phyloP scores from a whole-genome alignment of 768 basidiomycete genomes.

The Chiua virens region DNA sequence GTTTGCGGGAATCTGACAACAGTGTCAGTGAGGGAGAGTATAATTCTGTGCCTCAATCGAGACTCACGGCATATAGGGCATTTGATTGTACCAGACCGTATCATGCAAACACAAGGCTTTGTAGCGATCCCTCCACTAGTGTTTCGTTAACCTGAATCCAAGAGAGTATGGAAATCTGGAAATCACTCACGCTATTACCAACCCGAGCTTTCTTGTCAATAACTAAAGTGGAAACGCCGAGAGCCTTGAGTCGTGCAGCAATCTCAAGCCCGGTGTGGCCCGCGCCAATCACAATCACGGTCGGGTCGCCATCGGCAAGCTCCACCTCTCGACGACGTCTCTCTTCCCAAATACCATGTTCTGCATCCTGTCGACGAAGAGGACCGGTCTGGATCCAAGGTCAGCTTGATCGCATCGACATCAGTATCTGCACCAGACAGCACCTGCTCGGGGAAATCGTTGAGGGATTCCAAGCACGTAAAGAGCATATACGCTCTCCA shows the following conservation, averaged over 20 bases:
- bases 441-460: constrained; percentile 52
- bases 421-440: not conserved
- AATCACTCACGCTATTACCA: constrained; percentile 42
- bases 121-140: constrained; percentile 57
- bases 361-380: constrained; percentile 40
- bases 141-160: constrained; percentile 1
- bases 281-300: constrained; percentile 61
- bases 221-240: constrained; percentile 51
- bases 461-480: constrained; percentile 60
- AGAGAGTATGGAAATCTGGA: not conserved
- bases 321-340: constrained; percentile 42
- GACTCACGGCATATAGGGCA: constrained; percentile 53
- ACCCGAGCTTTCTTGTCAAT: constrained; percentile 38
- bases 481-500: constrained; percentile 66
- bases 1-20: constrained; percentile 50
- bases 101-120: constrained; percentile 57
- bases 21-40: not conserved
- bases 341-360: constrained; percentile 58
- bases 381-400: constrained; percentile 32
- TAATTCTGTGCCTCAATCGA: not conserved
- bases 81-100: constrained; percentile 53
- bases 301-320: constrained; percentile 51
- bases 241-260: constrained; percentile 63
- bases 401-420: not conserved
- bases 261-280: constrained; percentile 68